Percentiles rank a stretch among this genome's conserved stretches.
Evolutionary conservation across 192 early-diverging fungal species (phyloP).

Genomic region (Geranomyces michiganensis): DNA sequence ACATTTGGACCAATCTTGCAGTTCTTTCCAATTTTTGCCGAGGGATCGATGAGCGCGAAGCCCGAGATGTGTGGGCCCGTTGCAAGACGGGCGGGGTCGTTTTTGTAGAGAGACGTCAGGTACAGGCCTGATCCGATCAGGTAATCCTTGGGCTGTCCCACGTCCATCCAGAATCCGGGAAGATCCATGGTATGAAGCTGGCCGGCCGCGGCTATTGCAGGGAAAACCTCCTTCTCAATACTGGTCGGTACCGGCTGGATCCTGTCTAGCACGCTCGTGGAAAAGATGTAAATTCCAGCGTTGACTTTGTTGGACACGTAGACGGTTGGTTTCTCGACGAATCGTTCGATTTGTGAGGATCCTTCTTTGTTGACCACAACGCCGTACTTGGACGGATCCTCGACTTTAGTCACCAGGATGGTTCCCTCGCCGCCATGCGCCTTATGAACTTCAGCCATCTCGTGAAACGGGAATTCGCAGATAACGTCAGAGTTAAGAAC

Average conservation of each 20-base stretch:
- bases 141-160: constrained; percentile 98
- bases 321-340: constrained; percentile 96
- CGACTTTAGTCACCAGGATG: constrained; percentile 94
- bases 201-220: constrained; percentile 79
- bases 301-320: constrained; percentile 98
- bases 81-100: constrained; percentile 68
- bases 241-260: constrained; percentile 92
- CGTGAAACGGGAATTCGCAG: constrained; percentile 88
- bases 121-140: constrained; percentile 94
- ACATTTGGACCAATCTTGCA: constrained; percentile 98
- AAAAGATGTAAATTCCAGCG: constrained; percentile 98
- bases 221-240: constrained; percentile 98
- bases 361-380: constrained; percentile 84
- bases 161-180: constrained; percentile 98
- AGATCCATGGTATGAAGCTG: constrained; percentile 93
- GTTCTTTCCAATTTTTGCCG: constrained; percentile 90
- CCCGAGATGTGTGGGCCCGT: constrained; percentile 66
- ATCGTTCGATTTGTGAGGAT: constrained; percentile 80
- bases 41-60: constrained; percentile 89
- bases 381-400: constrained; percentile 99
- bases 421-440: constrained; percentile 93
- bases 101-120: constrained; percentile 80
- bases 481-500: constrained; percentile 98
- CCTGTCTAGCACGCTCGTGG: constrained; percentile 84
- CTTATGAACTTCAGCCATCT: constrained; percentile 86